These are phyloP conservation scores for Sanghuangporus sanghuang DNA, from an alignment of 1,284 basidiomycete species.

Conservation along the genomic window DNA sequence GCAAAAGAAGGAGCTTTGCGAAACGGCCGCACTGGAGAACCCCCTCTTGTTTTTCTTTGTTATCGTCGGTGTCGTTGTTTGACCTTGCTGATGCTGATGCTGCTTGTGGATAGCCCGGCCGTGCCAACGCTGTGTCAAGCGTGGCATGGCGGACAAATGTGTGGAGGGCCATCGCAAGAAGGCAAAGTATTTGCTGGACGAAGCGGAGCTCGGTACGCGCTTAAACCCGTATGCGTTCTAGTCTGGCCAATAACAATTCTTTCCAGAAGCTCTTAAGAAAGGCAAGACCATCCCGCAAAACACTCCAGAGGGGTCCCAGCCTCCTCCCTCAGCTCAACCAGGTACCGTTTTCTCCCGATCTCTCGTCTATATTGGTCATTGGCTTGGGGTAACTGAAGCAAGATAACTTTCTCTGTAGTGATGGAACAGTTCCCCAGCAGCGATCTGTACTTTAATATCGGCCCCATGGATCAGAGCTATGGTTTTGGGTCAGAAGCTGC, in stretches of 20 bases:
- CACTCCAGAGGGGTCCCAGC: conserved; percentile 6
- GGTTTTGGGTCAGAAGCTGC: conserved; percentile 82
- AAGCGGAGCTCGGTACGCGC: conserved; percentile 75
- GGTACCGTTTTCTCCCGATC: conserved; percentile 1
- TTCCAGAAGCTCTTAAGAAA: conserved; percentile 17
- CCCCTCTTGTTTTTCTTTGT: background rate
- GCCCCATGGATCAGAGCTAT: conserved; percentile 55
- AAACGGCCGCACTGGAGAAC: background rate
- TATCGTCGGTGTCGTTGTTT: background rate
- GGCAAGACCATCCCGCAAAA: conserved; percentile 1
- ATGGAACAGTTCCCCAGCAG: conserved; percentile 46
- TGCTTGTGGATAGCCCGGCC: conserved; percentile 67
- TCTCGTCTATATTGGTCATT: background rate
- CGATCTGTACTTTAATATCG: conserved; percentile 56
- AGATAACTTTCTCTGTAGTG: conserved; percentile 19
- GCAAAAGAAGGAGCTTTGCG: background rate
- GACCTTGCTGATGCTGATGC: conserved; percentile 20
- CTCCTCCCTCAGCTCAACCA: conserved; percentile 6
- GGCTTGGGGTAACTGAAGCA: background rate
- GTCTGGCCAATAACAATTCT: background rate
- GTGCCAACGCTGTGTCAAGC: conserved; percentile 92
- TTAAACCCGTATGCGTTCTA: background rate
- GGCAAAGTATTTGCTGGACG: conserved; percentile 94
- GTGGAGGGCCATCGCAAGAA: conserved; percentile 96
- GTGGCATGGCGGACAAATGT: conserved; percentile 85